These are phyloP conservation scores for Scedosporium apiospermum DNA, from an alignment of 2,329 filamentous ascomycete species.

Conservation along the genomic window DNA sequence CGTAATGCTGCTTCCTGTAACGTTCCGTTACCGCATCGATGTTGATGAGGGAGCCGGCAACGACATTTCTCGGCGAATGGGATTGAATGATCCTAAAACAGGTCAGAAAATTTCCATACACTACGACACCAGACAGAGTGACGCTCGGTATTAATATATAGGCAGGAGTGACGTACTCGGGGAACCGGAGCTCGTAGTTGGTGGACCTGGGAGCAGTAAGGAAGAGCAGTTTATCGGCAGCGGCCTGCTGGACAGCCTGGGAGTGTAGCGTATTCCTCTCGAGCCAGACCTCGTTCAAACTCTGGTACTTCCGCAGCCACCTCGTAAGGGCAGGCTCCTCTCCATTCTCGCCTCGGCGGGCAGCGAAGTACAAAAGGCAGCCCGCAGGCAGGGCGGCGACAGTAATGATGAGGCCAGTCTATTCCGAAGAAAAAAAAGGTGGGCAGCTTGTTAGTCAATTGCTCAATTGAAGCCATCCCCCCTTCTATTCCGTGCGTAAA, in stretches of 20 bases:
- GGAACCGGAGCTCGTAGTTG: constrained; percentile 43
- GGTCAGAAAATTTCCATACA: neutral
- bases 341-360: constrained; percentile 38
- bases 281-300: constrained; percentile 40
- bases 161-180: constrained; percentile 38
- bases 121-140: neutral
- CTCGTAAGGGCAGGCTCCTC: constrained; percentile 35
- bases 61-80: constrained; percentile 42
- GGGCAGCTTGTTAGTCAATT: constrained; percentile 5
- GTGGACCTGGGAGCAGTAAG: constrained; percentile 32
- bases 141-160: too few relatives aligned
- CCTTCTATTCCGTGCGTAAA: neutral
- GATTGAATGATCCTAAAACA: constrained; percentile 35
- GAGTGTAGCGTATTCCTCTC: constrained; percentile 43
- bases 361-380: constrained; percentile 37
- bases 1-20: constrained; percentile 43
- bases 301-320: constrained; percentile 36
- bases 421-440: constrained; percentile 1
- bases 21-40: constrained; percentile 48
- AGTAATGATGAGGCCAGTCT: constrained; percentile 40
- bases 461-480: neutral
- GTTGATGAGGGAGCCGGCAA: constrained; percentile 44
- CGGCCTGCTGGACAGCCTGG: constrained; percentile 43
- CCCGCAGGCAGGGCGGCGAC: constrained; percentile 34
- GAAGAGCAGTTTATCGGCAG: constrained; percentile 47